Percentiles rank a stretch among this genome's conserved stretches.
Evolutionary conservation across 495 filamentous ascomycete genomes (phyloP).

Genomic region (Penicillium ochrochloron): DNA sequence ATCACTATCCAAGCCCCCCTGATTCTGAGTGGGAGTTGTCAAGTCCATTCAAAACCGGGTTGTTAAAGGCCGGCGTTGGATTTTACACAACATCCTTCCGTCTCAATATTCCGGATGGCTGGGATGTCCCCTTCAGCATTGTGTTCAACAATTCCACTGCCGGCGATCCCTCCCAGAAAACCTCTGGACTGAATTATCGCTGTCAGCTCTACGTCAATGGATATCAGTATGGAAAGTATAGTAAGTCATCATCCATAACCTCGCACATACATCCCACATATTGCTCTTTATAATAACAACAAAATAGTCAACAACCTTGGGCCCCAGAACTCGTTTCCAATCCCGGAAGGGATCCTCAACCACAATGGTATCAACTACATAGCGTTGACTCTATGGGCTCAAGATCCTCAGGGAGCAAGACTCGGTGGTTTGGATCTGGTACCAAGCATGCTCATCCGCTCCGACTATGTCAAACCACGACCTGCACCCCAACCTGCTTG

Average conservation of each 20-base stretch:
- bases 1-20: constrained; percentile 61
- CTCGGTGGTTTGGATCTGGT: constrained; percentile 15
- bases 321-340: constrained; percentile 64
- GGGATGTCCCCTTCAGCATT: constrained; percentile 64
- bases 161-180: constrained; percentile 16
- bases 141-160: constrained; percentile 44
- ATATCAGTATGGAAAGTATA: constrained; percentile 70
- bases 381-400: constrained; percentile 61
- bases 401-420: constrained; percentile 38
- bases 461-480: constrained; percentile 18
- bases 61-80: constrained; percentile 54
- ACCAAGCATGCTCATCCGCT: constrained; percentile 16
- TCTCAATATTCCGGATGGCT: constrained; percentile 54
- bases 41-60: constrained; percentile 49
- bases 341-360: constrained; percentile 67
- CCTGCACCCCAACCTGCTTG: constrained; percentile 17
- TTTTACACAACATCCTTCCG: constrained; percentile 62
- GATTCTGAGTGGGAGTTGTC: constrained; percentile 40
- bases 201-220: constrained; percentile 69
- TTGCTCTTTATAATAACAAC: not conserved
- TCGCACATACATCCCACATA: not conserved
- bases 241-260: constrained; percentile 21
- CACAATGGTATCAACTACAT: constrained; percentile 61
- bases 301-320: constrained; percentile 55
- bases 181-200: constrained; percentile 43